Evolutionary conservation across 306 rosid species (phyloP), one percentile per base, ranked within the genome.

Genomic region (Lathyrus sativus): DNA sequence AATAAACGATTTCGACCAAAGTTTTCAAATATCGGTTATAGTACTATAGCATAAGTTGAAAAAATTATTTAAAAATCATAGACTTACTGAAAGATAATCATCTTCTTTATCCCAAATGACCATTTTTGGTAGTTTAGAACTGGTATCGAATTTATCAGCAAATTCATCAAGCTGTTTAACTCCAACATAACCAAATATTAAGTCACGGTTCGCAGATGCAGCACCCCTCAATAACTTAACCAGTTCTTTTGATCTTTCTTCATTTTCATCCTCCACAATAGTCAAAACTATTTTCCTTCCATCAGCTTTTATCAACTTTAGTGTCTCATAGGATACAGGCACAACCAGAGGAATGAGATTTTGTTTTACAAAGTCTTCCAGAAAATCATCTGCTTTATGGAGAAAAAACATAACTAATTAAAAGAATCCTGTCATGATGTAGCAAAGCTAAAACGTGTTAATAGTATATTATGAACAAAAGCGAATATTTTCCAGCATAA

Each of bases 191-290:
- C 95, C 88, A 83, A 95, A 95, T 72, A 95, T 76, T 68, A 95
- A 79, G 79, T 90, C 96, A 7, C 90, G 95, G 57, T 95, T 95
- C n/a, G 96, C 99, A 26, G 95, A 88, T 63, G 99, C 99, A 58
- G 96, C 97, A 65, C 86, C 95, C 82, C 81, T 90, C 76, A 95
- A 78, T 78, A 88, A 75, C 85, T 88, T 84, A 57, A 87, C 51
- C 75, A 91, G 78, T 19, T 85, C 87, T 75, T 70, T 87, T 46
- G 96, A 69, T 49, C 78, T 80, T 67, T 85, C 99, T 26, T 85
- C 88, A 9, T 71, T 76, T 81, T 95, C 93, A 78, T 95, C 90
- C 48, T 90, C 90, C 75, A 95, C 83, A 73, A 93, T 82, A 75
- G 99, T 81, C 76, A 90, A 79, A 64, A 78, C 95, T 74, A 90